Evolutionary conservation across 441 rosid species (phyloP), one percentile per base, ranked within the genome.

Genomic region (Biscutella laevigata): DNA sequence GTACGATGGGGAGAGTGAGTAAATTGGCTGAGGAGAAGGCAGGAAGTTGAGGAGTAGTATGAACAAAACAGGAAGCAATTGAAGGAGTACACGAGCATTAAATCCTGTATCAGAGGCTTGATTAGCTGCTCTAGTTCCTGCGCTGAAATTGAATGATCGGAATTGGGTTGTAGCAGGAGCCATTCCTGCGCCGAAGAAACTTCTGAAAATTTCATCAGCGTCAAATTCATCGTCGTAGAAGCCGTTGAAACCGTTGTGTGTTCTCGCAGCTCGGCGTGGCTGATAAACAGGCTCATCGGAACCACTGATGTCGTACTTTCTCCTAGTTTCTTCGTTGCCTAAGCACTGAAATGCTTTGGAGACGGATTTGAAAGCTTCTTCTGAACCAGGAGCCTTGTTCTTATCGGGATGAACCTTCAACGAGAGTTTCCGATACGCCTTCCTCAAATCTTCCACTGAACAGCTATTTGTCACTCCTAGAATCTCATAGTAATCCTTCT

Each of bases 351-450:
- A 91, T 30, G 98, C 94, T 58, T 85, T 88, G 0, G 96, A 91
- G 26, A 91, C 88, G 3, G 77, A 63, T 65, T 91, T 91, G 49
- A 91, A 91, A 2, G 91, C 89, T 53, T 91, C 98, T 61, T 91
- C 98, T 13, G 98, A 79, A 0, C 91, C 98, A 0, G 96, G 98
- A 22, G 96, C 95, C 4, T 76, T 79, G 70, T 88, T 91, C 83
- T 91, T 90, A 57, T 90, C 98, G 0, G 98, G 98, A 61, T 90
- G 98, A 27, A 90, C 96, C 59, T 87, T 87, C 46, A 90, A 65
- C 1, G 96, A 87, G 33, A 90, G 71, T 65, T 90, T 90, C 41
- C 96, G 63, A 38, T 90, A 90, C 0, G 94, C 79, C 67, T 83
- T 90, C 25, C 92, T 73, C 35, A 90, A 71, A 68, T 90, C 98